phyloP scores from a whole-genome alignment of 1,139 yeast genomes.

The Pichia sp. region DNA sequence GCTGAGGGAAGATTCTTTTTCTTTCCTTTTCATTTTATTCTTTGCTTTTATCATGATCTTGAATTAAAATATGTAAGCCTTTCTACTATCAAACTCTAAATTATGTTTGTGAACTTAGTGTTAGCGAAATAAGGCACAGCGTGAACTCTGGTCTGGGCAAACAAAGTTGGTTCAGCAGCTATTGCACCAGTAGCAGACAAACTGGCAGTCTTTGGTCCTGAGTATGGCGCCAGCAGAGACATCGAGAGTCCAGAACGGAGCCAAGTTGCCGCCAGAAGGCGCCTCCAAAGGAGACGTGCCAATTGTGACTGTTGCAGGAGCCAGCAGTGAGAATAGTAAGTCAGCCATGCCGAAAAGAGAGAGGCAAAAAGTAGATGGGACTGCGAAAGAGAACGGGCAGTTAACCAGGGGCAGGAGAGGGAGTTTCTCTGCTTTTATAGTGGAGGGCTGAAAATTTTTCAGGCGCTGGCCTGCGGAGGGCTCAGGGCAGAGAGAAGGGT shows the following conservation, averaged over 20 bases:
- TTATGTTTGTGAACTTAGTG: conserved; percentile 31
- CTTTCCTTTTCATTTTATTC: neutral
- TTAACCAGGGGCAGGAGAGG: no score
- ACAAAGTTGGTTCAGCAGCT: conserved; percentile 10
- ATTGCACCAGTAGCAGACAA: conserved; percentile 4
- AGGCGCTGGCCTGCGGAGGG: no score
- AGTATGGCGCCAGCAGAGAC: conserved; percentile 3
- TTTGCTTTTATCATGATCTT: neutral
- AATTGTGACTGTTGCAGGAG: neutral
- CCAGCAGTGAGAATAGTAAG: conserved; percentile 3
- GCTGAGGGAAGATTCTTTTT: neutral
- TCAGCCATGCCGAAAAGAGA: neutral
- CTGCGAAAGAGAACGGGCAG: neutral
- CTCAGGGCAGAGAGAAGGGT: no score
- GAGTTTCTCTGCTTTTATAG: no score
- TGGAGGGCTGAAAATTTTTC: no score
- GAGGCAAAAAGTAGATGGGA: neutral
- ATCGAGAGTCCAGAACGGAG: neutral
- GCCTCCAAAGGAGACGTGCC: conserved; percentile 1
- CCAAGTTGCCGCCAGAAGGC: neutral
- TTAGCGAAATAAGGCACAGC: conserved; percentile 34
- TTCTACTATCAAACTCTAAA: conserved; percentile 36
- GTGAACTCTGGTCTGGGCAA: conserved; percentile 22
- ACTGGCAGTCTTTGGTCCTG: conserved; percentile 2
- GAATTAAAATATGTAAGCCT: conserved; percentile 28